Percentiles rank a stretch among this genome's conserved stretches.
phyloP scores from a whole-genome alignment of 495 filamentous ascomycete genomes.

The Penicillium goetzii region DNA sequence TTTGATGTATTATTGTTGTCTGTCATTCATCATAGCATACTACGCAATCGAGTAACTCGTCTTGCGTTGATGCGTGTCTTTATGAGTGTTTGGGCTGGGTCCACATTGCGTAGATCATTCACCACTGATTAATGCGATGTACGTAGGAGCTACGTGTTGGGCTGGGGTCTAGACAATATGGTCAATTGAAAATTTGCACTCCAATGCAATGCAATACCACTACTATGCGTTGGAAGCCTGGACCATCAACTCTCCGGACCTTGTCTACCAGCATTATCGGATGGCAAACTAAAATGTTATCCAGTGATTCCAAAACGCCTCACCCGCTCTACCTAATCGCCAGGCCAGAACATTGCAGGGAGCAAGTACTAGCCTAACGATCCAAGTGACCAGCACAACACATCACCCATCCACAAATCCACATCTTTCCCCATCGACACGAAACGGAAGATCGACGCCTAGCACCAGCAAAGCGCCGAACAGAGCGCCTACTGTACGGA shows the following conservation, averaged over 20 bases:
- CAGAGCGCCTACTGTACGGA: neutral
- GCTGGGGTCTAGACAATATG: neutral
- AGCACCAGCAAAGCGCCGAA: neutral
- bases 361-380: too few species aligned
- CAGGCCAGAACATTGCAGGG: too few species aligned
- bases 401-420: neutral
- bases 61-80: neutral
- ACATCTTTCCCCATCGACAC: slow-evolving; percentile 19
- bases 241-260: too few species aligned
- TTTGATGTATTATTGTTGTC: neutral
- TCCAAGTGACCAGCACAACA: neutral
- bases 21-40: neutral
- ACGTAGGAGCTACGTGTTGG: neutral
- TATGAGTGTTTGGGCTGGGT: neutral
- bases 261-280: too few species aligned
- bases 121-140: neutral
- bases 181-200: neutral
- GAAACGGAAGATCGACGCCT: slow-evolving; percentile 31
- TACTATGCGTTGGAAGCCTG: too few species aligned
- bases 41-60: slow-evolving; percentile 11
- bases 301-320: too few species aligned
- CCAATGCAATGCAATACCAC: too few species aligned
- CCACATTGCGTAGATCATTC: neutral
- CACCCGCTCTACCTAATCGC: too few species aligned
- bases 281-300: too few species aligned